phyloP scores from a whole-genome alignment of 768 basidiomycete species.

The Sarcodon sp. region DNA sequence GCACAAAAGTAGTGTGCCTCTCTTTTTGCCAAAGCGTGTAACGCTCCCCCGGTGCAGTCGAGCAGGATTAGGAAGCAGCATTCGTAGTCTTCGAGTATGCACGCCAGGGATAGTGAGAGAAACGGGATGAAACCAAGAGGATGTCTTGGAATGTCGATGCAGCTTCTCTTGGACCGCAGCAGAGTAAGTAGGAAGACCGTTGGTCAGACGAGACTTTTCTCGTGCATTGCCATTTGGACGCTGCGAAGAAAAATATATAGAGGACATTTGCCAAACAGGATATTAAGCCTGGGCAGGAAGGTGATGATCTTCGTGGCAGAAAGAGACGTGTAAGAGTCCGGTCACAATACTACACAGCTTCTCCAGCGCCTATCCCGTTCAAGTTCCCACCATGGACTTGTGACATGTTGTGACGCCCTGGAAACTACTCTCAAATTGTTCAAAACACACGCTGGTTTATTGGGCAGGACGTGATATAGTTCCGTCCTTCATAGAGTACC shows the following conservation, averaged over 20 bases:
- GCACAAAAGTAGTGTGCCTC: slow-evolving; percentile 40
- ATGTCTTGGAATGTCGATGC: slow-evolving; percentile 27
- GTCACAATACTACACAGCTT: too few species aligned
- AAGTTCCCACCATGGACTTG: too few species aligned
- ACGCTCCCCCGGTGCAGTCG: slow-evolving; percentile 45
- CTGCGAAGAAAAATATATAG: slow-evolving; percentile 32
- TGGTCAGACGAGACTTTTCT: slow-evolving; percentile 27
- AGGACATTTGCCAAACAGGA: slow-evolving; percentile 21
- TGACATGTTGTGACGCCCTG: too few species aligned
- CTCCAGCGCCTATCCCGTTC: too few species aligned
- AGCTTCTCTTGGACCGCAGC: slow-evolving; percentile 59
- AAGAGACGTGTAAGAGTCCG: too few species aligned
- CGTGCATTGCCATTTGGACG: slow-evolving; percentile 33
- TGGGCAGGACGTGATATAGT: too few species aligned
- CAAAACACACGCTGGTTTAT: too few species aligned
- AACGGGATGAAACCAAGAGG: slow-evolving; percentile 47
- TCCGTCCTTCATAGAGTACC: too few species aligned
- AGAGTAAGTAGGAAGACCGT: slow-evolving; percentile 34
- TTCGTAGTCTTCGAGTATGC: slow-evolving; percentile 37
- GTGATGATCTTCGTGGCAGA: not conserved
- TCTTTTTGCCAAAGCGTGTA: slow-evolving; percentile 44
- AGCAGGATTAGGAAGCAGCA: slow-evolving; percentile 48
- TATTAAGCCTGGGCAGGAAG: not conserved
- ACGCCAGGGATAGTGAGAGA: slow-evolving; percentile 50
- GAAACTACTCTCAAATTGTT: too few species aligned